Percentiles rank a stretch among this genome's conserved stretches.
Conservation (phyloP, 805 yeast genomes). For the Cyberlindnera maritima region DNA sequence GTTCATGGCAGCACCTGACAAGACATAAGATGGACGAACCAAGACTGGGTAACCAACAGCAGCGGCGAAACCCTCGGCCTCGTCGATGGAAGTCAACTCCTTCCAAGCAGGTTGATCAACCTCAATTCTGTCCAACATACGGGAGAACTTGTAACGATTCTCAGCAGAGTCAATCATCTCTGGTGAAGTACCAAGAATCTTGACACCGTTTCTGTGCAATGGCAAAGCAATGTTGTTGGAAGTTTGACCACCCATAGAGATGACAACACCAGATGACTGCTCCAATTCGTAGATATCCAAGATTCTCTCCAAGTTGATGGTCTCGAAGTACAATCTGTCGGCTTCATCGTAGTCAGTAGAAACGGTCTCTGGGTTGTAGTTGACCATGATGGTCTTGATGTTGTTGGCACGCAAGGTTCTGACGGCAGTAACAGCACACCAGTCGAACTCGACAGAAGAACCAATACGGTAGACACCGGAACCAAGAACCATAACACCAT, state of each 20-base stretch:
- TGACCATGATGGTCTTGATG: conserved; percentile 90
- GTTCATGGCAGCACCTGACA: conserved; percentile 98
- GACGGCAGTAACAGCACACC: conserved; percentile 99
- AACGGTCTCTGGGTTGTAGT: conserved; percentile 98
- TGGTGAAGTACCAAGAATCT: conserved; percentile 91
- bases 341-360: conserved; percentile 98
- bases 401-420: conserved; percentile 87
- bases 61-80: conserved; percentile 82
- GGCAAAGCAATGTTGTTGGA: conserved; percentile 95
- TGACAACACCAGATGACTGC: conserved; percentile 84
- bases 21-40: conserved; percentile 95
- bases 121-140: conserved; percentile 85
- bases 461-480: conserved; percentile 99
- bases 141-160: conserved; percentile 96
- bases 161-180: conserved; percentile 95
- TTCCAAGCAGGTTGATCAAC: conserved; percentile 99
- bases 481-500: conserved; percentile 92
- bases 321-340: conserved; percentile 91
- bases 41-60: conserved; percentile 92
- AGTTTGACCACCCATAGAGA: conserved; percentile 96
- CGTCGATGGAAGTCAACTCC: conserved; percentile 82
- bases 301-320: conserved; percentile 48
- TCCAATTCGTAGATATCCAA: conserved; percentile 96
- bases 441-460: conserved; percentile 96
- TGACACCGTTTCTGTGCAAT: conserved; percentile 78